Evolutionary conservation across 768 basidiomycete species (phyloP), one percentile per base, ranked within the genome.

Genomic region (Sporobolomyces pararoseus): DNA sequence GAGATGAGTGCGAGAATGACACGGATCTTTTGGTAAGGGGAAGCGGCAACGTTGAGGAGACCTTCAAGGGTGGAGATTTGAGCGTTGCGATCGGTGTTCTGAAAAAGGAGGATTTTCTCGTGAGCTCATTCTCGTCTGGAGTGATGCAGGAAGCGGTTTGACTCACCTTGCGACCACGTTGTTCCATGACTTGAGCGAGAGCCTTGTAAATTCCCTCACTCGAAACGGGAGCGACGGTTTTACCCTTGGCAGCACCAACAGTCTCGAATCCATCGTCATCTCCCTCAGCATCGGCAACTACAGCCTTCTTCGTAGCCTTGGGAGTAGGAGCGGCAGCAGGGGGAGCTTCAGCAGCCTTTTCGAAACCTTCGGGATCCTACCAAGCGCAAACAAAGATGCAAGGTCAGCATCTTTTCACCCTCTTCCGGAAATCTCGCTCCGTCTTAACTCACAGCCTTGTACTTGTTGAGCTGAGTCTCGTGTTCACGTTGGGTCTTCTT

Each of bases 31-130:
- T 95, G 91, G 79, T 99, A 99, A 0, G 90, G 82, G 7, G 92
- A 95, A 23, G 54, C n/a, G 17, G 84, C 85, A 9, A 93, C 87
- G 76, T 88, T 87, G 16, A 95, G 83, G 17, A 97, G 83, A 75
- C 88, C 87, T 77, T 93, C 89, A 23, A 98, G 84, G 62, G 91
- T 90, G 68, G 88, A 87, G 75, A 96, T 90, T 84, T 96, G 94
- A 80, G 97, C 95, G 14, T 85, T 85, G 54, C 96, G 88, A 80
- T 99, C 94, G 44, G 96, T 98, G 81, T 96, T 96, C 94, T 97
- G 47, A 29, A 7, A 21, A 51, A n/a, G n/a, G n/a, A n/a, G n/a
- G n/a, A n/a, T n/a, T 16, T 25, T 5, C 10, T 42, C 46, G 46
- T 14, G 46, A 6, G 6, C 14, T 47, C 13, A 47, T 12, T 47